phyloP scores from a whole-genome alignment of 1,139 yeast genomes.

The Ogataea hybrid region DNA sequence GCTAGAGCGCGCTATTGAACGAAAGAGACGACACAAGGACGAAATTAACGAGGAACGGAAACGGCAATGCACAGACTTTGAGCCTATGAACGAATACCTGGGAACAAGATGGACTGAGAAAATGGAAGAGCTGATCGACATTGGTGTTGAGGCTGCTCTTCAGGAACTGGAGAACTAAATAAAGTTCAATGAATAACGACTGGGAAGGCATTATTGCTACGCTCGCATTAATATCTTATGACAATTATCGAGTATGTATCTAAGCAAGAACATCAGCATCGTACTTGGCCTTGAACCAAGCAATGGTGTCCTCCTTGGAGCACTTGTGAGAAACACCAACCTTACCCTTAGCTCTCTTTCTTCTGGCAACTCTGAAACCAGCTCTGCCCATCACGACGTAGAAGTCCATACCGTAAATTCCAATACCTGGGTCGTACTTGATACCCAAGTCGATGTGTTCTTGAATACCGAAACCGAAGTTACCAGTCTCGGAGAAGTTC shows the following conservation, averaged over 20 bases:
- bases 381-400: slow-evolving; percentile 99
- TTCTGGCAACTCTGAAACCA: slow-evolving; percentile 98
- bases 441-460: slow-evolving; percentile 99
- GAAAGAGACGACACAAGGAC: slow-evolving; percentile 23
- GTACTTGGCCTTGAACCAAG: slow-evolving; percentile 99
- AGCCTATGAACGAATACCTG: slow-evolving; percentile 28
- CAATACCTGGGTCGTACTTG: slow-evolving; percentile 99
- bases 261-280: slow-evolving; percentile 78
- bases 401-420: slow-evolving; percentile 99
- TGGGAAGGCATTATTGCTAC: not conserved
- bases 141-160: slow-evolving; percentile 28
- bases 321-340: slow-evolving; percentile 95
- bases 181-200: not conserved
- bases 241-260: slow-evolving; percentile 12
- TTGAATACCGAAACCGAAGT: slow-evolving; percentile 99
- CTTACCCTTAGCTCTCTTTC: slow-evolving; percentile 92
- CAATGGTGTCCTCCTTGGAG: slow-evolving; percentile 89
- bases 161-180: slow-evolving; percentile 16
- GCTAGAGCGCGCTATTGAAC: slow-evolving; percentile 13
- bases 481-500: slow-evolving; percentile 99
- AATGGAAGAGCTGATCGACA: slow-evolving; percentile 27
- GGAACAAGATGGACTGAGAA: slow-evolving; percentile 29
- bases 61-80: slow-evolving; percentile 24
- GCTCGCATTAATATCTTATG: slow-evolving; percentile 8
- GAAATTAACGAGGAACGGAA: slow-evolving; percentile 23